Evolutionary conservation across 345 rosid species (phyloP).

Genomic region (Eutrema japonicum): DNA sequence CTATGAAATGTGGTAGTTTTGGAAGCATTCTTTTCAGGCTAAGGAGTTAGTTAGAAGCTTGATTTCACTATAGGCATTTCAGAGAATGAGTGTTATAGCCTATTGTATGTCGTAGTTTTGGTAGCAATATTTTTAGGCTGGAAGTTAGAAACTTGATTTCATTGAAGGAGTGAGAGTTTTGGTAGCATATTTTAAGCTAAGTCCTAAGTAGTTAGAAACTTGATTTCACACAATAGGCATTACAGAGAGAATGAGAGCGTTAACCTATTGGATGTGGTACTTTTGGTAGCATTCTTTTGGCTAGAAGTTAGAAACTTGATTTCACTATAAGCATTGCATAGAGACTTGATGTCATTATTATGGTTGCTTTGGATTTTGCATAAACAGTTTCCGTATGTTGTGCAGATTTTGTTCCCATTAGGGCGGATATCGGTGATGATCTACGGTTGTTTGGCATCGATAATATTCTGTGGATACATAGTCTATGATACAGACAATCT

Average conservation of each 20-base stretch:
- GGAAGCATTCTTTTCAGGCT: constrained; percentile 1
- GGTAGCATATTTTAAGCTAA: background rate
- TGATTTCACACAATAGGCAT: background rate
- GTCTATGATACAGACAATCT: constrained; percentile 80
- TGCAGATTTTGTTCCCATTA: constrained; percentile 71
- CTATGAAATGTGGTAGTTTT: constrained; percentile 1
- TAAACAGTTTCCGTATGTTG: constrained; percentile 17
- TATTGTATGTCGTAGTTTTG: constrained; percentile 2
- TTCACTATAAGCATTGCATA: background rate
- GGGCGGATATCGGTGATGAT: constrained; percentile 68
- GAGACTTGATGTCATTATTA: background rate
- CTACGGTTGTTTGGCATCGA: constrained; percentile 70
- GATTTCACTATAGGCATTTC: background rate
- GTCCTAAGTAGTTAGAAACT: background rate
- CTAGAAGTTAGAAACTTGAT: background rate
- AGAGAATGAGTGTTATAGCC: background rate
- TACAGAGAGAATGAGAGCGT: background rate
- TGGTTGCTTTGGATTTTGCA: constrained; percentile 22
- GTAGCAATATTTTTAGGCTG: background rate
- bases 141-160: constrained; percentile 5
- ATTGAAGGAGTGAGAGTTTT: background rate
- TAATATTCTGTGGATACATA: constrained; percentile 82
- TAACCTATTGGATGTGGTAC: too few species aligned
- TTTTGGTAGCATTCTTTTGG: too few species aligned
- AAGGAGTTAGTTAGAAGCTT: background rate